Conservation (phyloP, 257 asterid species). For the Lycium barbarum region DNA sequence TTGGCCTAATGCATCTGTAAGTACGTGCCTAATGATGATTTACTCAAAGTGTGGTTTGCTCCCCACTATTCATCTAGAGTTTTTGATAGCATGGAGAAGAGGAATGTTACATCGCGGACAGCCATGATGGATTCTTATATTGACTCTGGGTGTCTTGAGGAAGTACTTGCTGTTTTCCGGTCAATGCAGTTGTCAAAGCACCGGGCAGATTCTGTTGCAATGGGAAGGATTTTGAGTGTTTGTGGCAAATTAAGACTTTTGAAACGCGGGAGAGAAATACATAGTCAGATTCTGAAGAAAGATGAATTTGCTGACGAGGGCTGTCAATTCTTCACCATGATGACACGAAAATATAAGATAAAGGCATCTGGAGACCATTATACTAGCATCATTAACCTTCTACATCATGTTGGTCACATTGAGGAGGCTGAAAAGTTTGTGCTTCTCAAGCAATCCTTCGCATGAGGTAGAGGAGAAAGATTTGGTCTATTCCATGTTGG, state of each 20-base stretch:
- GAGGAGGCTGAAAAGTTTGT: slow-evolving; percentile 70
- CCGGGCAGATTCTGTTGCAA: slow-evolving; percentile 87
- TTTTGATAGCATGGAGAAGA: slow-evolving; percentile 64
- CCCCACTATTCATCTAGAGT: slow-evolving; percentile 62
- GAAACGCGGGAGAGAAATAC: slow-evolving; percentile 78
- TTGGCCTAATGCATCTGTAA: slow-evolving; percentile 57
- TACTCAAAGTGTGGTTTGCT: slow-evolving; percentile 69
- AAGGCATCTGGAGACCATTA: slow-evolving; percentile 76
- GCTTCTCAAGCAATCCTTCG: slow-evolving; percentile 54
- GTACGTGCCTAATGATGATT: slow-evolving; percentile 92
- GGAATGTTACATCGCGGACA: slow-evolving; percentile 87
- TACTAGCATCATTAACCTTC: slow-evolving; percentile 57
- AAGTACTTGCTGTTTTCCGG: slow-evolving; percentile 71
- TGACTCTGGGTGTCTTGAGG: slow-evolving; percentile 47
- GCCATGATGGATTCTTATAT: slow-evolving; percentile 87
- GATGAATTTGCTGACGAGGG: slow-evolving; percentile 83
- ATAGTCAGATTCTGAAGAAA: slow-evolving; percentile 74
- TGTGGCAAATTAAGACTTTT: slow-evolving; percentile 57
- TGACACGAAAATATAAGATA: slow-evolving; percentile 64
- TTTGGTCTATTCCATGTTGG: not conserved
- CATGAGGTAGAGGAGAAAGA: slow-evolving; percentile 27
- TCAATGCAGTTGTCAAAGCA: slow-evolving; percentile 78
- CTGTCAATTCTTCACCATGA: slow-evolving; percentile 48
- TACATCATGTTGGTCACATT: slow-evolving; percentile 53
- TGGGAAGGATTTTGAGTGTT: slow-evolving; percentile 61